These are phyloP conservation scores for Immersiella caudata DNA, from an alignment of 495 filamentous ascomycete genomes.

Conservation along the genomic window DNA sequence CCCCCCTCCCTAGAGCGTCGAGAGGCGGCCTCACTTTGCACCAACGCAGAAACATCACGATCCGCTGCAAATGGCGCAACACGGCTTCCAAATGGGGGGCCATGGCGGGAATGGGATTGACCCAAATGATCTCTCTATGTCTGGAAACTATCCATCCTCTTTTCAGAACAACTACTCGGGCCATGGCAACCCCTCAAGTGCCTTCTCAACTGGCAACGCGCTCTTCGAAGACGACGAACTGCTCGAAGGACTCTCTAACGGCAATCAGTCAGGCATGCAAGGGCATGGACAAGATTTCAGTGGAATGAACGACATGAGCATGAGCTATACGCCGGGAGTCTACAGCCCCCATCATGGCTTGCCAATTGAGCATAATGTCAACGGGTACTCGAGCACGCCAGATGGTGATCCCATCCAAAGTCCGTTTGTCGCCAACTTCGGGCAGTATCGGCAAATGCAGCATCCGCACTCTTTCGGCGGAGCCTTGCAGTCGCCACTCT, in stretches of 20 bases:
- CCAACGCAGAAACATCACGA: neutral
- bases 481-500: slow-evolving; percentile 54
- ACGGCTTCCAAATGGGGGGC: slow-evolving; percentile 66
- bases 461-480: slow-evolving; percentile 55
- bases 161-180: slow-evolving; percentile 49
- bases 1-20: neutral
- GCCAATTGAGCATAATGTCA: slow-evolving; percentile 61
- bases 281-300: slow-evolving; percentile 54
- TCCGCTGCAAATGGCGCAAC: slow-evolving; percentile 53
- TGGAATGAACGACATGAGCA: slow-evolving; percentile 51
- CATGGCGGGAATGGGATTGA: slow-evolving; percentile 70
- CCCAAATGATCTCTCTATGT: slow-evolving; percentile 82
- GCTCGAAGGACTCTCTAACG: slow-evolving; percentile 57
- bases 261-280: slow-evolving; percentile 54
- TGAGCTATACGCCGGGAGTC: slow-evolving; percentile 49
- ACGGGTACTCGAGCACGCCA: slow-evolving; percentile 82
- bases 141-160: slow-evolving; percentile 41
- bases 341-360: slow-evolving; percentile 50
- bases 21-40: slow-evolving; percentile 14
- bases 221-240: slow-evolving; percentile 68
- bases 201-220: slow-evolving; percentile 50
- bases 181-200: slow-evolving; percentile 39
- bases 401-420: slow-evolving; percentile 87
- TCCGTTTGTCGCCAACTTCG: slow-evolving; percentile 78
- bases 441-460: slow-evolving; percentile 68